Evolutionary conservation across 768 basidiomycete species (phyloP), one percentile per base, ranked within the genome.

Genomic region (Mycena indigotica): DNA sequence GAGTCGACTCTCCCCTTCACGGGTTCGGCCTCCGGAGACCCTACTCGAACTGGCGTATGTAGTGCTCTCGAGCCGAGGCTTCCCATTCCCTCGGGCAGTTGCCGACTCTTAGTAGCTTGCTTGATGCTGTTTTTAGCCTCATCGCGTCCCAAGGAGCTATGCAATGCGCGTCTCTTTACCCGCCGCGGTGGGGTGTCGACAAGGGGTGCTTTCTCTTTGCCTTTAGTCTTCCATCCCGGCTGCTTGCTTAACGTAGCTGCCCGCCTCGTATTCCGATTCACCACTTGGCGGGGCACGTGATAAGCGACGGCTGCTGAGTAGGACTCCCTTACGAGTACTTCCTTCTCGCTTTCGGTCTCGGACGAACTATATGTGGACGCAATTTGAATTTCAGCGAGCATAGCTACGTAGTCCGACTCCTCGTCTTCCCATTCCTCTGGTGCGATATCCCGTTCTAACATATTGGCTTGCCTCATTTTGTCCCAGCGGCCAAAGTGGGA

Each of bases 401-500:
- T 56, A 5, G 49, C 61, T 25, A 60, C 23, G 3, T 60, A 65
- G 3, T 56, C 49, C 2, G 38, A 52, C 19, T 54, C 56, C 1
- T 63, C 58, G 21, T 45, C 51, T 1, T 55, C 55, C 19, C 59
- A 38, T 0, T 50, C 61, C 1, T 64, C 56, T 0, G 49, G 28
- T 3, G 41, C 48, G 0, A 62, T 41, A 0, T 61, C 59, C 1
- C 44, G 51, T 10, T 64, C 40, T 0, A 63, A 4, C 5, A 58
- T 21, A 1, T 60, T 44, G 2, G 59, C 61, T 1, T 53, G 52
- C 1, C 61, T 46, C 19, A 68, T n/a, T 1, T 25, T 13, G 0
- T 59, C 32, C 58, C 62, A 70, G 1, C 28, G 26, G 0, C 63
- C 58, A 35, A 63, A 67, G 19, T 70, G 66, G 0, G 64, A 57